A percentile compares a stretch with the other conserved stretches of the same genome.
phyloP scores from a whole-genome alignment of 2,329 filamentous ascomycete genomes.

The Fulvia fulva region DNA sequence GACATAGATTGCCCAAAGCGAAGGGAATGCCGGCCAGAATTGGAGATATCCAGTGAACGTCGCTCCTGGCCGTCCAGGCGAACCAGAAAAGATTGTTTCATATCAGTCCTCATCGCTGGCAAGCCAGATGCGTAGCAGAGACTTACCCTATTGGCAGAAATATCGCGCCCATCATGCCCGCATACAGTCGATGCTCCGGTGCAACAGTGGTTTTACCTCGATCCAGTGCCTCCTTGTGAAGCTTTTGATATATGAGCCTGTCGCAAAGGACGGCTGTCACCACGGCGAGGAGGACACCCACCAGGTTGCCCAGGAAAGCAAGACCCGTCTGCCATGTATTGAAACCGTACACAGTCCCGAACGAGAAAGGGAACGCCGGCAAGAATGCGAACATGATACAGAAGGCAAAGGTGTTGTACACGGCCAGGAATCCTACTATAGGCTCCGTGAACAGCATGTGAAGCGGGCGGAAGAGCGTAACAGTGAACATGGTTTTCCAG shows the following conservation, averaged over 20 bases:
- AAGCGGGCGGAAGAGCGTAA: conserved; percentile 33
- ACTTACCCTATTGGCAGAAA: conserved; percentile 32
- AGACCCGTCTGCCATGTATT: conserved; percentile 73
- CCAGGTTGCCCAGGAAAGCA: conserved; percentile 67
- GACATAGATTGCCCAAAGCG: conserved; percentile 29
- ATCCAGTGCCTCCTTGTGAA: conserved; percentile 27
- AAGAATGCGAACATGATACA: conserved; percentile 33
- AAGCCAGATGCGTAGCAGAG: background rate
- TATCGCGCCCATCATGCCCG: conserved; percentile 35
- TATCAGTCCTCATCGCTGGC: conserved; percentile 1
- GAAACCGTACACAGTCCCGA: conserved; percentile 68
- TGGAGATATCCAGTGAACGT: conserved; percentile 39
- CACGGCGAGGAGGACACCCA: conserved; percentile 61
- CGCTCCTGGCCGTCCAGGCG: conserved; percentile 35
- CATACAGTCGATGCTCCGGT: conserved; percentile 36
- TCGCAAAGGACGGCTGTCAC: conserved; percentile 36
- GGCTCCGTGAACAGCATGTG: conserved; percentile 36
- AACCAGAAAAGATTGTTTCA: conserved; percentile 36
- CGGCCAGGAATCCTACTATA: conserved; percentile 32
- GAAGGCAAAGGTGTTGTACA: conserved; percentile 33
- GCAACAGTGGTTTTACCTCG: conserved; percentile 25
- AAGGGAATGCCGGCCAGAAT: conserved; percentile 33
- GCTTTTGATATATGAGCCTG: conserved; percentile 34
- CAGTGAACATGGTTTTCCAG: conserved; percentile 29
- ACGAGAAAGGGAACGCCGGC: conserved; percentile 42